A percentile compares a stretch with the other conserved stretches of the same genome.
phyloP scores from a whole-genome alignment of 164 flowering plant species.

The Pachysandra terminalis region DNA sequence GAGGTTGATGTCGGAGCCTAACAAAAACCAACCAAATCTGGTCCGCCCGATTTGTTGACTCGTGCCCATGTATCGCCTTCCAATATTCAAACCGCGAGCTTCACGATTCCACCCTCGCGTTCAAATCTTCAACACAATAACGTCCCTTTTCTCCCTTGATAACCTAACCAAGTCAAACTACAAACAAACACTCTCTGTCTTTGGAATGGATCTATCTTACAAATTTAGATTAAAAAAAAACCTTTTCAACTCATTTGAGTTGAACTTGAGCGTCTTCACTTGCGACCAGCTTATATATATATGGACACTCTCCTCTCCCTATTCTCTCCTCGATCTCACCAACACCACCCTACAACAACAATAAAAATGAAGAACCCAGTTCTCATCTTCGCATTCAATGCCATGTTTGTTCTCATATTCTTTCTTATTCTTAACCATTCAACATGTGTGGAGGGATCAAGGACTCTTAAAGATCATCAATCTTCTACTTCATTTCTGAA shows the following conservation, averaged over 20 bases:
- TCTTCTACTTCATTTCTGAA: too few species aligned
- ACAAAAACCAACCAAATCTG: too few species aligned
- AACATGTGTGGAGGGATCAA: neutral
- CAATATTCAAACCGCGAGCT: neutral
- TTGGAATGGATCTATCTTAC: too few species aligned
- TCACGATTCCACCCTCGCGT: neutral
- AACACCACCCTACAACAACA: neutral
- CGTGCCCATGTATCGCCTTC: neutral
- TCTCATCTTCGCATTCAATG: neutral
- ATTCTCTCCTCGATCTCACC: neutral
- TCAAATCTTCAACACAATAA: neutral
- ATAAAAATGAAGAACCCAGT: neutral
- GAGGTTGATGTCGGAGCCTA: neutral
- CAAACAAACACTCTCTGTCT: too few species aligned
- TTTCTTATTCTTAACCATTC: neutral
- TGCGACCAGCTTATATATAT: neutral
- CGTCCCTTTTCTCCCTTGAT: neutral
- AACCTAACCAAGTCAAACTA: neutral
- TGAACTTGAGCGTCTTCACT: too few species aligned
- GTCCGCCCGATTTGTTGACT: neutral
- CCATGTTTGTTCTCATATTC: neutral
- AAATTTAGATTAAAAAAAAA: too few species aligned
- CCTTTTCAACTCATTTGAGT: too few species aligned
- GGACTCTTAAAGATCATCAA: neutral
- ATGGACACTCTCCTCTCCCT: neutral